phyloP scores from a whole-genome alignment of 2,329 filamentous ascomycete genomes.

The Aspergillus tubingensis region DNA sequence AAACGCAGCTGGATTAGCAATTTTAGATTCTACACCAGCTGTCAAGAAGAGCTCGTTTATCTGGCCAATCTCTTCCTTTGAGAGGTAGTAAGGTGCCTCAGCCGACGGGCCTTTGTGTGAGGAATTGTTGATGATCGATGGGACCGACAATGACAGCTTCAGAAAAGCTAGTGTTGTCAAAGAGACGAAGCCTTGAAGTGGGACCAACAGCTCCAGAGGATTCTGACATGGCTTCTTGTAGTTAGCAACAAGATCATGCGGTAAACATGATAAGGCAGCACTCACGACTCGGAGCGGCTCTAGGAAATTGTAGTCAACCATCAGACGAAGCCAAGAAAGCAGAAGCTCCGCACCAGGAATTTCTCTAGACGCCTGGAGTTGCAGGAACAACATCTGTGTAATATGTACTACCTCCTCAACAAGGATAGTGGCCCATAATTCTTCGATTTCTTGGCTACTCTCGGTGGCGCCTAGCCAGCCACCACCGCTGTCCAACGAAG shows the following conservation, averaged over 20 bases:
- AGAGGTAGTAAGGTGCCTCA: constrained; percentile 65
- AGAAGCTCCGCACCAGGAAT: constrained; percentile 63
- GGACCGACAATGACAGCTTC: constrained; percentile 64
- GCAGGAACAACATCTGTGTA: constrained; percentile 71
- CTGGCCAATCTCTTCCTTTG: constrained; percentile 67
- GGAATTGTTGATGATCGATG: constrained; percentile 48
- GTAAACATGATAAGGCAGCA: constrained; percentile 21
- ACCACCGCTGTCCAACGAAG: constrained; percentile 35
- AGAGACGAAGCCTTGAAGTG: constrained; percentile 69
- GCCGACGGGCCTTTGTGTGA: constrained; percentile 26
- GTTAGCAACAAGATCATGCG: constrained; percentile 19
- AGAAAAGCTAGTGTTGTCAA: constrained; percentile 72
- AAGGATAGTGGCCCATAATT: constrained; percentile 63
- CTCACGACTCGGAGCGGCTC: constrained; percentile 61
- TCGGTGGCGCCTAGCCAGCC: constrained; percentile 52
- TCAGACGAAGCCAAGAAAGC: constrained; percentile 72
- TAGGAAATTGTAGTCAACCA: constrained; percentile 70
- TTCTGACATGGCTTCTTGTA: constrained; percentile 40
- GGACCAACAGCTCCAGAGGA: constrained; percentile 46
- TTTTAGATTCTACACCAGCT: constrained; percentile 58
- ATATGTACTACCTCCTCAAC: constrained; percentile 73
- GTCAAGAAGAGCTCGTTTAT: constrained; percentile 71
- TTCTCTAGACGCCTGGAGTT: constrained; percentile 61
- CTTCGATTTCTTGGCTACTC: constrained; percentile 58
- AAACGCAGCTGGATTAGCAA: constrained; percentile 73